These are phyloP conservation scores for Metschnikowia baotianmanensis DNA, from an alignment of 805 yeast species.

Conservation along the genomic window DNA sequence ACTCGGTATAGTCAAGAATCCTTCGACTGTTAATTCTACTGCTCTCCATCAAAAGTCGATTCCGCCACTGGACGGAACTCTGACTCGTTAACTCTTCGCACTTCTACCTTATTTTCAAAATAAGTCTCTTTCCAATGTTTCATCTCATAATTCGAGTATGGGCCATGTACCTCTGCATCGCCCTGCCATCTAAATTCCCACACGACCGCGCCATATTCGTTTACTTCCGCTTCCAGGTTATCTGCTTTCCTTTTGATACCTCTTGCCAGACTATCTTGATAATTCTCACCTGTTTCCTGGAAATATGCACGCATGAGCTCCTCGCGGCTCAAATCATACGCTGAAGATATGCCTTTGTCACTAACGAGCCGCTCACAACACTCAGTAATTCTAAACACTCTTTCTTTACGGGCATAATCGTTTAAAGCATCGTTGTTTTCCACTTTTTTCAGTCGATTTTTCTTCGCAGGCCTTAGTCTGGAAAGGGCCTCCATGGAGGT, in stretches of 20 bases:
- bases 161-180: constrained; percentile 41
- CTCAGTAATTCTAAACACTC: constrained; percentile 45
- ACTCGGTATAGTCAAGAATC: too few relatives aligned
- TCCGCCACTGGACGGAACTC: constrained; percentile 26
- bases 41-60: constrained; percentile 20
- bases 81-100: constrained; percentile 29
- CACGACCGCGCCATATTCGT: constrained; percentile 29
- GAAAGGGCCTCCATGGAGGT: constrained; percentile 56
- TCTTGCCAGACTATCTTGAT: constrained; percentile 17
- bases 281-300: constrained; percentile 41
- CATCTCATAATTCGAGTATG: constrained; percentile 54
- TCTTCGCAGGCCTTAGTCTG: constrained; percentile 23
- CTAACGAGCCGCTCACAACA: constrained; percentile 44
- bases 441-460: background rate
- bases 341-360: constrained; percentile 38
- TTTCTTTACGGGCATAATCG: constrained; percentile 16
- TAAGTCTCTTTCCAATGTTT: constrained; percentile 50
- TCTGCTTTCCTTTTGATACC: constrained; percentile 24
- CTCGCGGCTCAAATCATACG: constrained; percentile 57
- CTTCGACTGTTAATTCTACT: background rate
- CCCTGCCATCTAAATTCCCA: constrained; percentile 54
- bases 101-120: constrained; percentile 47
- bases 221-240: constrained; percentile 15
- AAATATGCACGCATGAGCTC: constrained; percentile 44
- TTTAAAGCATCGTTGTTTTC: constrained; percentile 18